Conservation (phyloP, 768 basidiomycete genomes). For the Panaeolus cyanescens region DNA sequence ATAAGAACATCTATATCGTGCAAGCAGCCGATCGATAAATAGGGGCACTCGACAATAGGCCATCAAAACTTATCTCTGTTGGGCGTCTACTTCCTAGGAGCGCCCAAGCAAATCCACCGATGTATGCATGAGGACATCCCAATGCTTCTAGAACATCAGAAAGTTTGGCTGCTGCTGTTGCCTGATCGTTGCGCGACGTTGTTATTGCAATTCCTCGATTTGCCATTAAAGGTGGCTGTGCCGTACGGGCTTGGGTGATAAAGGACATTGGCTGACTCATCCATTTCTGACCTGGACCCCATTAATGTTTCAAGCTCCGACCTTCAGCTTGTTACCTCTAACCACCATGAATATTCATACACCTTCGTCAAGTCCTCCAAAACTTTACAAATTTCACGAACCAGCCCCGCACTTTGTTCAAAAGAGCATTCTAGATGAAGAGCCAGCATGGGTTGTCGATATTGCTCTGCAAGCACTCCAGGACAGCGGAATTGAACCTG, state of each 20-base stretch:
- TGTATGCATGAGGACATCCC: conserved; percentile 25
- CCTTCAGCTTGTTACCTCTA: not conserved
- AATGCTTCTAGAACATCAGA: conserved; percentile 18
- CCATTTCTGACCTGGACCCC: too few relatives aligned
- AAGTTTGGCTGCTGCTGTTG: conserved; percentile 15
- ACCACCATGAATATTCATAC: not conserved
- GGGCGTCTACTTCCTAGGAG: conserved; percentile 25
- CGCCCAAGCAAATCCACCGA: conserved; percentile 32
- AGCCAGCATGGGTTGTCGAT: conserved; percentile 25
- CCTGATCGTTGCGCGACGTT: conserved; percentile 18
- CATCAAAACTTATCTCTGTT: conserved; percentile 26
- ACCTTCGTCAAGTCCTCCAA: not conserved
- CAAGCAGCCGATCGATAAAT: conserved; percentile 9
- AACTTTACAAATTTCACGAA: not conserved
- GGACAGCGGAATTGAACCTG: conserved; percentile 16
- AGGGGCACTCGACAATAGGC: not conserved
- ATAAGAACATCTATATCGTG: conserved; percentile 34
- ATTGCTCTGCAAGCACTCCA: conserved; percentile 23
- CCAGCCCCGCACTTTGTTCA: not conserved
- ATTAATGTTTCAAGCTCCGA: too few relatives aligned
- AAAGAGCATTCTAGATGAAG: conserved; percentile 13
- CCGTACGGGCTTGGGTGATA: not conserved
- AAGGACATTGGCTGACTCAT: not conserved
- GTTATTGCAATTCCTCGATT: conserved; percentile 14
- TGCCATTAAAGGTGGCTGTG: not conserved